These are phyloP conservation scores for Parascedosporium putredinis DNA, from an alignment of 2,329 filamentous ascomycete genomes.

Conservation along the genomic window DNA sequence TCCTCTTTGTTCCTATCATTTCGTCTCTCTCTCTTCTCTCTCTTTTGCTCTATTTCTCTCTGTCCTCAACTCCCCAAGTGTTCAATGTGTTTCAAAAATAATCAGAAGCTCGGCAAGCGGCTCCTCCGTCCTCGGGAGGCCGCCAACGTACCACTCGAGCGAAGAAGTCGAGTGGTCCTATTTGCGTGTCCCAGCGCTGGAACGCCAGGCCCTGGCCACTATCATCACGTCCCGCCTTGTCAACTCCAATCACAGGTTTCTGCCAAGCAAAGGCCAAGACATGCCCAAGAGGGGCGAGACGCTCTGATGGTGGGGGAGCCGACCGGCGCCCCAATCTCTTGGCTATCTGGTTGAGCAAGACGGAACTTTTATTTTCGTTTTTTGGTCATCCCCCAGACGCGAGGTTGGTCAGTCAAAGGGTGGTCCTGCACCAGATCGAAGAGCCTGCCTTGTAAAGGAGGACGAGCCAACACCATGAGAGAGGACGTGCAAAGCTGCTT, in stretches of 20 bases:
- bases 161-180: neutral
- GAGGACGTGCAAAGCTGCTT: neutral
- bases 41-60: too few relatives aligned
- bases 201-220: neutral
- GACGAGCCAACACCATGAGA: neutral
- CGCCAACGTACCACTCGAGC: neutral
- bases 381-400: too few relatives aligned
- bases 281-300: neutral
- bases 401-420: too few relatives aligned
- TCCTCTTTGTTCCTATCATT: too few relatives aligned
- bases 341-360: neutral
- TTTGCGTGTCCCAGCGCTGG: neutral
- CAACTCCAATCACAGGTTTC: neutral
- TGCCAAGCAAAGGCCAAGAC: neutral
- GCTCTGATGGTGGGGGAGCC: neutral
- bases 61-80: too few relatives aligned
- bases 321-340: neutral
- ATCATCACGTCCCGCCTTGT: neutral
- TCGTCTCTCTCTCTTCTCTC: too few relatives aligned
- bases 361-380: neutral
- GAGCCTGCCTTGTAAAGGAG: neutral
- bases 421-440: too few relatives aligned
- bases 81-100: neutral
- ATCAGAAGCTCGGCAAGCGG: neutral
- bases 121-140: neutral